These are phyloP conservation scores for Gardenia jasminoides DNA, from an alignment of 257 asterid species.

Conservation along the genomic window DNA sequence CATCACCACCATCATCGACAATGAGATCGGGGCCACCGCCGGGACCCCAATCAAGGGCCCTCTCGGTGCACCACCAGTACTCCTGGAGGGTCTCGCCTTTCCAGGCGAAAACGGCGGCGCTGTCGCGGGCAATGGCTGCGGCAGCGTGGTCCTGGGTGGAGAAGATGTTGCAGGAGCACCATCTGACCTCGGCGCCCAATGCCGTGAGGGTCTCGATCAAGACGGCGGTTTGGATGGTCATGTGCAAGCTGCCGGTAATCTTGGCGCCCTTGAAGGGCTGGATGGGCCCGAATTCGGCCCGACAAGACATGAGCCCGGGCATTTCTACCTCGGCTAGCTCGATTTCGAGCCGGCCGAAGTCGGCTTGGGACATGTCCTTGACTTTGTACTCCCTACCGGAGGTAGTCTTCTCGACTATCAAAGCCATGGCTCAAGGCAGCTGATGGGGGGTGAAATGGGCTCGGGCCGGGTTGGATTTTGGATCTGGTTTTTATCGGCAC, in stretches of 20 bases:
- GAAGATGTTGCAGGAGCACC: constrained; percentile 93
- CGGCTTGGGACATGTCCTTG: constrained; percentile 91
- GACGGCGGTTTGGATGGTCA: constrained; percentile 89
- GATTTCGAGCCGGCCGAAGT: constrained; percentile 80
- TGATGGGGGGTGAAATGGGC: not conserved
- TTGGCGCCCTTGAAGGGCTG: constrained; percentile 77
- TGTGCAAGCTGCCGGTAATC: constrained; percentile 78
- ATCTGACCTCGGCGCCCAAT: constrained; percentile 81
- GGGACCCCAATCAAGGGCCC: constrained; percentile 90
- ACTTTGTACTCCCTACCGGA: constrained; percentile 89
- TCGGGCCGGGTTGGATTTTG: not conserved
- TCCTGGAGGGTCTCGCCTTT: constrained; percentile 84
- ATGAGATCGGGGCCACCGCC: constrained; percentile 81
- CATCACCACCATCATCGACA: constrained; percentile 91
- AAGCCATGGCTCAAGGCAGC: constrained; percentile 47
- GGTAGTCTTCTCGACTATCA: constrained; percentile 65
- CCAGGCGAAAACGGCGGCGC: constrained; percentile 94
- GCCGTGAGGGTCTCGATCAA: constrained; percentile 76
- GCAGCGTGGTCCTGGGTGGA: constrained; percentile 93
- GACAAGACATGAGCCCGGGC: constrained; percentile 81
- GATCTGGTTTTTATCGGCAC: not conserved
- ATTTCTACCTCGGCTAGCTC: constrained; percentile 89
- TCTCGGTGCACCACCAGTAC: constrained; percentile 97
- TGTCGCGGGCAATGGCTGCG: constrained; percentile 81
- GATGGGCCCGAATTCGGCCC: constrained; percentile 67